phyloP scores from a whole-genome alignment of 441 rosid species.

The Populus trichocarpa region DNA sequence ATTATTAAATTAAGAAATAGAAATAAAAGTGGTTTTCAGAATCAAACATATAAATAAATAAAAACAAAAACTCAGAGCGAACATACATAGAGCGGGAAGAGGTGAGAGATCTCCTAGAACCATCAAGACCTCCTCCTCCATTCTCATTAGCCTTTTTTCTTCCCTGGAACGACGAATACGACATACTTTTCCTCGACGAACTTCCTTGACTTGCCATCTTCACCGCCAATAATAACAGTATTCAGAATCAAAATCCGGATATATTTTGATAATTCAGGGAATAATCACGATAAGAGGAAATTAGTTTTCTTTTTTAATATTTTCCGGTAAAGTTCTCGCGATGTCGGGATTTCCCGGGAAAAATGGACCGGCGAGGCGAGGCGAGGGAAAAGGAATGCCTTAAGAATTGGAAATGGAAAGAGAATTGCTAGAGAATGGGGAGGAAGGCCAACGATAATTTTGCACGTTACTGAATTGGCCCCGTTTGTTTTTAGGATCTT shows the following conservation, averaged over 20 bases:
- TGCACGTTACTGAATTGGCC: too few species aligned
- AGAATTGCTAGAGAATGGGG: background rate
- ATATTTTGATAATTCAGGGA: background rate
- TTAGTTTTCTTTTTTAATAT: background rate
- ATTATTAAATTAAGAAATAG: background rate
- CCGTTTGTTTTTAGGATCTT: too few species aligned
- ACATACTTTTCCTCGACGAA: conserved; percentile 59
- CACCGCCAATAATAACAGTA: conserved; percentile 12
- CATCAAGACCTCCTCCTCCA: conserved; percentile 36
- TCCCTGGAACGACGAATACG: conserved; percentile 41
- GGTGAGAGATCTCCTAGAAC: conserved; percentile 52
- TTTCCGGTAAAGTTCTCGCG: conserved; percentile 13
- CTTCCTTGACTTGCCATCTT: conserved; percentile 78
- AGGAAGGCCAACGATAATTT: background rate
- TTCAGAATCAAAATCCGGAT: background rate
- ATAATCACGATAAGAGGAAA: background rate
- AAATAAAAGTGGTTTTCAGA: background rate
- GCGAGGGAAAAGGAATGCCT: background rate
- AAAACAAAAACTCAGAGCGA: background rate
- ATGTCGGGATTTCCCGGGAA: conserved; percentile 37
- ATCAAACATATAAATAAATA: background rate
- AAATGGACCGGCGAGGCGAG: conserved; percentile 32
- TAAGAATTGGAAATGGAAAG: conserved; percentile 4
- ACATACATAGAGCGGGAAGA: conserved; percentile 66
- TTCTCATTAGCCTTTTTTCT: conserved; percentile 60